Percentiles rank a stretch among this genome's conserved stretches.
Evolutionary conservation across 2,329 filamentous ascomycete genomes (phyloP).

Genomic region (Pseudogymnoascus sp.): DNA sequence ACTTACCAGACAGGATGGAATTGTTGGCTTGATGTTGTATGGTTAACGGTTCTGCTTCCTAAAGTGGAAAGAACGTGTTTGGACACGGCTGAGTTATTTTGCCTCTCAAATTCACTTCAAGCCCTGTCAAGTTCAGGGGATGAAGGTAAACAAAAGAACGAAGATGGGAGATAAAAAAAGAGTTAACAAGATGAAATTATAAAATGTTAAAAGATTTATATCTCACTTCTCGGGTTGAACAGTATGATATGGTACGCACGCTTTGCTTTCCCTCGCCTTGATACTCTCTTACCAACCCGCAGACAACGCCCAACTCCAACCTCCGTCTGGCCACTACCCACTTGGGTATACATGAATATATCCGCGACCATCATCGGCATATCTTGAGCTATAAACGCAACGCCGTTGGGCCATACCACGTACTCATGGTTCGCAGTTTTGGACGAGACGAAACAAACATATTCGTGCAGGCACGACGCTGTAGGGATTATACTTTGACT

Average conservation of each 20-base stretch:
- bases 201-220: background rate
- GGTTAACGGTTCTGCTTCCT: background rate
- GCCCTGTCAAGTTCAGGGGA: background rate
- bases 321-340: background rate
- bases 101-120: background rate
- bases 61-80: background rate
- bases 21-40: background rate
- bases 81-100: background rate
- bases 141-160: background rate
- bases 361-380: background rate
- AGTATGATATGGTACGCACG: background rate
- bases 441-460: too few relatives aligned
- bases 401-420: background rate
- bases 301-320: background rate
- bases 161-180: background rate
- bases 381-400: background rate
- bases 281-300: background rate
- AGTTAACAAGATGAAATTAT: background rate
- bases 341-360: background rate
- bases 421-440: background rate
- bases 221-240: background rate
- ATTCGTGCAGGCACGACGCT: too few relatives aligned
- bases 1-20: conserved; percentile 4
- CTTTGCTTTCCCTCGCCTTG: background rate
- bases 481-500: too few relatives aligned